Evolutionary conservation across 2,329 filamentous ascomycete genomes (phyloP).

Genomic region (Paradendryphiella salina): DNA sequence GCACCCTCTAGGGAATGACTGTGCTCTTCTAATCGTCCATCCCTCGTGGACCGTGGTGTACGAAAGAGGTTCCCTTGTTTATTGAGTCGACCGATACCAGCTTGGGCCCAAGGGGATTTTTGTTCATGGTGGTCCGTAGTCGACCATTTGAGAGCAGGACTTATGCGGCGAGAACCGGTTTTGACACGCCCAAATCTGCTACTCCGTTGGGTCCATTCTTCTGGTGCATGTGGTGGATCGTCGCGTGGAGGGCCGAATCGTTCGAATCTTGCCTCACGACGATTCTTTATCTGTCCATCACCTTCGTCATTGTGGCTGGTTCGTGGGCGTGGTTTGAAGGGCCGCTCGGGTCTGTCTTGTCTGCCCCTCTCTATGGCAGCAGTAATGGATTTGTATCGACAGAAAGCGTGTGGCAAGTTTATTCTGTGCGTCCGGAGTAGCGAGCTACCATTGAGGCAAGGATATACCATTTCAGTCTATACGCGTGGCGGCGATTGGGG

Average conservation of each 20-base stretch:
- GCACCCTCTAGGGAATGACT: not conserved
- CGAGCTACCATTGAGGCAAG: constrained; percentile 19
- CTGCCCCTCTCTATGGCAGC: constrained; percentile 40
- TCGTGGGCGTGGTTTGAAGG: constrained; percentile 16
- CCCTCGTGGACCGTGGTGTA: too few species aligned
- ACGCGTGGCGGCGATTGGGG: not conserved
- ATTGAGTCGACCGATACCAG: not conserved
- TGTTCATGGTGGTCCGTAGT: not conserved
- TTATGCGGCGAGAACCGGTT: too few species aligned
- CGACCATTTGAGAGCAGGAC: too few species aligned
- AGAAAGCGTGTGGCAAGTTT: constrained; percentile 21
- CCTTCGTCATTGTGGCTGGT: not conserved
- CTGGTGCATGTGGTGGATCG: not conserved
- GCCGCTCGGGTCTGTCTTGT: constrained; percentile 16
- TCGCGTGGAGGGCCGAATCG: constrained; percentile 12
- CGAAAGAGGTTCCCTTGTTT: not conserved
- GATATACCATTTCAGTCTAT: constrained; percentile 28
- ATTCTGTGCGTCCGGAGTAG: constrained; percentile 21
- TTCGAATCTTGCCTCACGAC: constrained; percentile 10
- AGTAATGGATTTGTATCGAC: constrained; percentile 40
- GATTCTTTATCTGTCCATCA: constrained; percentile 2
- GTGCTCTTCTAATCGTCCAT: not conserved
- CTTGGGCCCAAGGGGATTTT: too few species aligned
- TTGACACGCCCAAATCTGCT: constrained; percentile 10
- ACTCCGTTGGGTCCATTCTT: not conserved